Percentiles rank a stretch among this genome's conserved stretches.
These are phyloP conservation scores for Cryptococcus neoformans DNA, from an alignment of 1,284 basidiomycete genomes.

Conservation along the genomic window DNA sequence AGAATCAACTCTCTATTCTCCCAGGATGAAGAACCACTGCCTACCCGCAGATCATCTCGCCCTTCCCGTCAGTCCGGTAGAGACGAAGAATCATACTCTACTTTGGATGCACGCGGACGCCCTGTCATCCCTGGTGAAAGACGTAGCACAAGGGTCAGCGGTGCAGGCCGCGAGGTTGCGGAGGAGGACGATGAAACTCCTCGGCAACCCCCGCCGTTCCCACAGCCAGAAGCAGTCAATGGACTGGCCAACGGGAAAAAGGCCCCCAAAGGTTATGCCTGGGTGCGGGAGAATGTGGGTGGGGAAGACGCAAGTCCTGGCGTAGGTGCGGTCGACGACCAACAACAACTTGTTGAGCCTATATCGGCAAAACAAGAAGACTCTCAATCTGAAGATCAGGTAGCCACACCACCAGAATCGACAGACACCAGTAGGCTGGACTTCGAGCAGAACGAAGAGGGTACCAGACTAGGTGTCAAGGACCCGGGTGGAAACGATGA, in stretches of 20 bases:
- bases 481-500: no score
- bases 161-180: background rate
- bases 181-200: background rate
- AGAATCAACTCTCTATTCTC: background rate
- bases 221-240: slow-evolving; percentile 1
- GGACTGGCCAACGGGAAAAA: background rate
- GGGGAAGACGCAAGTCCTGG: no score
- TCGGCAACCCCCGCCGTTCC: slow-evolving; percentile 13
- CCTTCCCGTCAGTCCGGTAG: background rate
- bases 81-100: slow-evolving; percentile 2
- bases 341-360: no score
- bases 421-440: no score
- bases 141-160: background rate
- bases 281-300: no score
- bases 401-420: no score
- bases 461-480: no score
- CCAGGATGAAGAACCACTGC: background rate
- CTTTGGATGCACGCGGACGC: slow-evolving; percentile 12
- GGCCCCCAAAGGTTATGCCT: background rate
- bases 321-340: no score
- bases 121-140: slow-evolving; percentile 41
- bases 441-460: no score
- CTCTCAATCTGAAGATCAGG: no score
- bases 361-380: no score
- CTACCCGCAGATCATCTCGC: background rate